phyloP scores from a whole-genome alignment of 2,329 filamentous ascomycete genomes.

The Fusarium pseudonygamai region DNA sequence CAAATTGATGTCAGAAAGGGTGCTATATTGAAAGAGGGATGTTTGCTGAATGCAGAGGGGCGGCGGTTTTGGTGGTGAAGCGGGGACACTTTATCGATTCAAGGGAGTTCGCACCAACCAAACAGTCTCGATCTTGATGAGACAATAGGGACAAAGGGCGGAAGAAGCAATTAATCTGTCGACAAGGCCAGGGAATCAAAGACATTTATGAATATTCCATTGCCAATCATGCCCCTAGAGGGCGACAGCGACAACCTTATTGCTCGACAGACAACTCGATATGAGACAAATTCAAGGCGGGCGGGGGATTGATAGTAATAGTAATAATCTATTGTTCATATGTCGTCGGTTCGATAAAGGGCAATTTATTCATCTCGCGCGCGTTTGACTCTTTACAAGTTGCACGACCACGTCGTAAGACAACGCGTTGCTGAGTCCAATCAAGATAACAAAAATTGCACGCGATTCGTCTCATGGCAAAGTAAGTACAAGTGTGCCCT shows the following conservation, averaged over 20 bases:
- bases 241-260: not conserved
- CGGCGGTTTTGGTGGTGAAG: conserved; percentile 9
- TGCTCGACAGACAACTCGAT: not conserved
- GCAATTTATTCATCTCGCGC: conserved; percentile 4
- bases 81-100: conserved; percentile 15
- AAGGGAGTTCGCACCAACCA: conserved; percentile 30
- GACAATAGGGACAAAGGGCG: conserved; percentile 29
- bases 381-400: not conserved
- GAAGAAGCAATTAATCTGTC: conserved; percentile 20
- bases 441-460: conserved; percentile 16
- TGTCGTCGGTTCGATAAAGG: conserved; percentile 7
- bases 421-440: not conserved
- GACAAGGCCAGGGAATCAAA: conserved; percentile 8
- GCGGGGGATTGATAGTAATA: not conserved
- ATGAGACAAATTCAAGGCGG: not conserved
- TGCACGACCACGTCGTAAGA: conserved; percentile 1
- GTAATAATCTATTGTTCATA: conserved; percentile 1
- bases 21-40: conserved; percentile 24
- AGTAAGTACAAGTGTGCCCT: conserved; percentile 32
- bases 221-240: not conserved
- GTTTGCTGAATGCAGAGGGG: conserved; percentile 12
- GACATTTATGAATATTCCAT: conserved; percentile 17
- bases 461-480: conserved; percentile 13
- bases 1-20: conserved; percentile 6
- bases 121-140: not conserved